Base-by-base conservation (phyloP, 306 rosid genomes). In the Elaeagnus macrophylla region DNA sequence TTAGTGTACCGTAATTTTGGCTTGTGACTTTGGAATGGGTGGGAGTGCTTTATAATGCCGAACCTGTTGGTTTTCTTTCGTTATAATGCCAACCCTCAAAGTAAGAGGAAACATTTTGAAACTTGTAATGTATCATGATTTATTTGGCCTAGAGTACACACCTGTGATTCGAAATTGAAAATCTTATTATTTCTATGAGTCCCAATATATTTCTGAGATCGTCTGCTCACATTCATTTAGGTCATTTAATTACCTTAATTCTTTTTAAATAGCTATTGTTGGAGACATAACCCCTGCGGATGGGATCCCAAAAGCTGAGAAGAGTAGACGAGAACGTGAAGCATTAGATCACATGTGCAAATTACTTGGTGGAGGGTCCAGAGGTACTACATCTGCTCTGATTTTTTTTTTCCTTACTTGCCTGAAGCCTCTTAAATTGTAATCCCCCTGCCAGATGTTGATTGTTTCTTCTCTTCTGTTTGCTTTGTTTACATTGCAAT, bases 321-420 rank as follows among this genome's bases (percentile, higher is more conserved):
- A 90, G 75, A 76, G 67, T 56, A 75, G 69, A 49, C 72, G 77
- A 39, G 97, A 90, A 69, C 79, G 56, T 59, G 91, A 75, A 62
- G 97, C 97, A 60, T 55, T 86, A 18, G 88, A 86, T 58, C 82
- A 78, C 68, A 83, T 86, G 95, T 90, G 97, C 80, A 76, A 78
- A 73, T 73, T 90, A 64, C 94, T 90, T 20, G 95, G 97, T 51
- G 97, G 94, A 56, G 95, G 95, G 51, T 66, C 84, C 51, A 68
- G 87, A 72, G 94, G 95, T 90, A 64, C 39, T 62, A 51, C 39
- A 17, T 40, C 37, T 53, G 47, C 46, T 63, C 13, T 11, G n/a
- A 54, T 12, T 52, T 13, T 14, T 11, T 54, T 18, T 11, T 0
- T n/a, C 12, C 12, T 18, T 6, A 14, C 10, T 7, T 58, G 37